A percentile compares a stretch with the other conserved stretches of the same genome.
These are phyloP conservation scores for Ambrosiella beaveri DNA, from an alignment of 2,329 filamentous ascomycete species.

Conservation along the genomic window DNA sequence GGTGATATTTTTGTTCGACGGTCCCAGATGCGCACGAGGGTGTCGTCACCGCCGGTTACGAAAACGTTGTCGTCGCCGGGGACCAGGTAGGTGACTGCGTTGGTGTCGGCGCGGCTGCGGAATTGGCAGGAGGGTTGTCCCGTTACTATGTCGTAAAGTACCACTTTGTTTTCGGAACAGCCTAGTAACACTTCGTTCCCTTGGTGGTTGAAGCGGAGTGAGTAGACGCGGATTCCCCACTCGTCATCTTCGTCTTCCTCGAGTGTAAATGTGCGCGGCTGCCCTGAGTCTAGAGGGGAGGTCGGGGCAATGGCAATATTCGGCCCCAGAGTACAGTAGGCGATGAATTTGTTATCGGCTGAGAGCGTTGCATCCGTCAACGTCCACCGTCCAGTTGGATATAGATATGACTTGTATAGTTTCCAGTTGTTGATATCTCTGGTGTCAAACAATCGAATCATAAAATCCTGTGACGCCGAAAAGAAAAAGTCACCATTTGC, in stretches of 20 bases:
- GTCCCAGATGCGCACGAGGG: conserved; percentile 92
- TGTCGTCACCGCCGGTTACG: conserved; percentile 90
- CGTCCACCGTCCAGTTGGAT: conserved; percentile 84
- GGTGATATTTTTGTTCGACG: conserved; percentile 58
- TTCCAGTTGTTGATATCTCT: conserved; percentile 90
- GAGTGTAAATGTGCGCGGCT: conserved; percentile 51
- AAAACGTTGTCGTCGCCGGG: conserved; percentile 77
- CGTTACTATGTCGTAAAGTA: background rate
- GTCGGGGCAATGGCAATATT: conserved; percentile 76
- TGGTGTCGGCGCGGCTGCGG: conserved; percentile 66
- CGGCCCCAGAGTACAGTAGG: conserved; percentile 76
- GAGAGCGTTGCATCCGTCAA: conserved; percentile 85
- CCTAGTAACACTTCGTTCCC: conserved; percentile 82
- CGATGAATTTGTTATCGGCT: conserved; percentile 80
- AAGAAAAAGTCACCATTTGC: conserved; percentile 98
- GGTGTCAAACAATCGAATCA: conserved; percentile 92
- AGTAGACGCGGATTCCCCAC: conserved; percentile 49
- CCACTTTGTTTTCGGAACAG: conserved; percentile 35
- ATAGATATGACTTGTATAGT: conserved; percentile 79
- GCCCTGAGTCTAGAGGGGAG: conserved; percentile 62
- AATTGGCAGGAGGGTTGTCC: background rate
- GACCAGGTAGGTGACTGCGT: conserved; percentile 92
- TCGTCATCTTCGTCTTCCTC: background rate
- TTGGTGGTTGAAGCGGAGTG: conserved; percentile 80
- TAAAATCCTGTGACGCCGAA: conserved; percentile 78